Base-by-base conservation (phyloP, 495 filamentous ascomycete species). In the Podospora fimiseda region DNA sequence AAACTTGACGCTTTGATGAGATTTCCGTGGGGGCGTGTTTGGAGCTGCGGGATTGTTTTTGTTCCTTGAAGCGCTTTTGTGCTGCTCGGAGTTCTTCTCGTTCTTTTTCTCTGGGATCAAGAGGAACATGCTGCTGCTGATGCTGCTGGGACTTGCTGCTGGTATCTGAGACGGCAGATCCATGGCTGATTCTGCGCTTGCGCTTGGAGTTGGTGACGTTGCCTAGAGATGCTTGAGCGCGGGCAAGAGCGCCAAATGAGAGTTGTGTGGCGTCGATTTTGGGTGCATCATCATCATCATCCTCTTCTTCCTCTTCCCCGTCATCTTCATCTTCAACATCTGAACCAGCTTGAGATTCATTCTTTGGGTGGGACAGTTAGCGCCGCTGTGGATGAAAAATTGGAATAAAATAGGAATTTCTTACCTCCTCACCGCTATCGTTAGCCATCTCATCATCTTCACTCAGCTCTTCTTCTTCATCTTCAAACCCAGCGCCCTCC, bases 1-100 rank as follows among this genome's bases (percentile, higher is more conserved):
- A 83, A 19, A 98, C 92, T 19, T 84, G 83, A 9, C 80, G 81
- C 67, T 91, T 95, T 69, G 85, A 87, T 1, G 88, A 83, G 50
- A 89, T 76, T 39, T 88, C 84, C 46, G 80, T 77, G 0, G 93
- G 93, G 0, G 93, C 93, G 66, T 97, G 90, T 66, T 98, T 98
- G 66, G 76, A 87, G 6, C 22, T 47, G 44, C 44, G 44, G 20
- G 82, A 60, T 9, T 90, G 84, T 40, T 61, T 58, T 9, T 60
- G 84, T 40, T 61, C 57, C 13, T 60, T 55, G 48, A 38, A n/a
- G 21, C 21, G 37, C 16, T 57, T 52, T 21, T 60, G 53, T 44
- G 45, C 21, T n/a, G 42, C 15, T 20, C 15, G 23, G 9, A 43
- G 45, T 9, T 18, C 11, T 41, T 41, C 16, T 4, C 13, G 39